Base-by-base conservation (phyloP, 2,329 filamentous ascomycete species). In the Thermothelomyces thermophilus region DNA sequence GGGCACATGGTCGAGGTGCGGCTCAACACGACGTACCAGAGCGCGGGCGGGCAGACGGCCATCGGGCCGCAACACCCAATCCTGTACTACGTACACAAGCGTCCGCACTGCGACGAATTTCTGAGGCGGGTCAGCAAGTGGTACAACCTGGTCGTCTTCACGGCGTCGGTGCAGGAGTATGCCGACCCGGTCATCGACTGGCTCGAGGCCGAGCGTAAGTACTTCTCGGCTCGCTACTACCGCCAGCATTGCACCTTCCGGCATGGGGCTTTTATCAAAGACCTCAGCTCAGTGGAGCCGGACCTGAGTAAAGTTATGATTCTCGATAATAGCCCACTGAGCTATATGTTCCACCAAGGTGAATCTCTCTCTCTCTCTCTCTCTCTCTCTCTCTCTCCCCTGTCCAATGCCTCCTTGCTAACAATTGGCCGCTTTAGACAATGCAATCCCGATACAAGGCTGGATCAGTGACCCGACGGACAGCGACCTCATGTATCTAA, bases 401-500 rank as follows among this genome's bases (percentile, higher is more conserved):
- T 10, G 2, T 26, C 30, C 22, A 20, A 1, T 26, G 2, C 3
- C 6, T 20, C 31, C 10, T 37, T 19, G 19, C 33, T 33, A 8
- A 56, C 61, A 53, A 43, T n/a, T 20, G 6, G 3, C 19, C n/a
- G 28, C 41, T 14, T 41, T 13, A 98, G 93, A 98, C 68, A 98
- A 98, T 71, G 93, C 93, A 44, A 96, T 98, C 63, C 93, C 93
- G 3, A 97, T 98, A 65, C 91, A 97, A 73, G 93, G 93, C 64
- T 98, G 93, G 93, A 97, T 98, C 71, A 95, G 85, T 68, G 93
- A 98, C 70, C 93, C 93, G 19, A 97, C 93, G 22, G 93, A 98
- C 70, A 93, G 90, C 66, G 91, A 96, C 65, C 75, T 98, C 58
- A 77, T 97, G 68, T 89, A 97, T 68, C 76, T 98, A 53, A 83